phyloP scores from a whole-genome alignment of 108 stramenopile genomes.

The Cylindrotheca closterium region DNA sequence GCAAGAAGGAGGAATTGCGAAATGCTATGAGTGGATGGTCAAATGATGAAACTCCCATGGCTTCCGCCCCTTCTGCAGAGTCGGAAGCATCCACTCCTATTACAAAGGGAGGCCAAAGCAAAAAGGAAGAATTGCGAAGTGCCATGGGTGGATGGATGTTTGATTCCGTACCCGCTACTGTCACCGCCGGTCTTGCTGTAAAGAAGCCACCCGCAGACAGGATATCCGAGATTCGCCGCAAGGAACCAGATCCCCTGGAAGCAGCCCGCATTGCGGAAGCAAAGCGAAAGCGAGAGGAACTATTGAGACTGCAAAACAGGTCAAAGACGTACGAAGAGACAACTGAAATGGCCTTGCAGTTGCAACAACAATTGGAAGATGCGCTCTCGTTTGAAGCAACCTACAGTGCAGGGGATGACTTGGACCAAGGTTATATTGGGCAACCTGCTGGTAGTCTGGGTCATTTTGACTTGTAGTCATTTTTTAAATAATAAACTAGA shows the following conservation, averaged over 20 bases:
- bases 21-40: neutral
- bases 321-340: constrained; percentile 1
- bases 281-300: neutral
- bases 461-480: too few species aligned
- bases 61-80: neutral
- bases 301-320: neutral
- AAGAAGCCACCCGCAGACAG: neutral
- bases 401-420: neutral
- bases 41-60: neutral
- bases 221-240: neutral
- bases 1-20: too few species aligned
- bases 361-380: constrained; percentile 29
- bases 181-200: too few species aligned
- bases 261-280: neutral
- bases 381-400: constrained; percentile 21
- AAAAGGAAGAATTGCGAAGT: neutral
- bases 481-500: too few species aligned
- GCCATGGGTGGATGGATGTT: neutral
- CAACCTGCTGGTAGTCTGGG: neutral
- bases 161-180: neutral
- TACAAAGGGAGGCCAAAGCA: too few species aligned
- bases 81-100: too few species aligned
- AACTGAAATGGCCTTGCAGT: constrained; percentile 18
- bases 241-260: neutral
- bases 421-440: neutral